These are phyloP conservation scores for Teratosphaeriaceae sp. DNA, from an alignment of 2,329 filamentous ascomycete species.

Conservation along the genomic window DNA sequence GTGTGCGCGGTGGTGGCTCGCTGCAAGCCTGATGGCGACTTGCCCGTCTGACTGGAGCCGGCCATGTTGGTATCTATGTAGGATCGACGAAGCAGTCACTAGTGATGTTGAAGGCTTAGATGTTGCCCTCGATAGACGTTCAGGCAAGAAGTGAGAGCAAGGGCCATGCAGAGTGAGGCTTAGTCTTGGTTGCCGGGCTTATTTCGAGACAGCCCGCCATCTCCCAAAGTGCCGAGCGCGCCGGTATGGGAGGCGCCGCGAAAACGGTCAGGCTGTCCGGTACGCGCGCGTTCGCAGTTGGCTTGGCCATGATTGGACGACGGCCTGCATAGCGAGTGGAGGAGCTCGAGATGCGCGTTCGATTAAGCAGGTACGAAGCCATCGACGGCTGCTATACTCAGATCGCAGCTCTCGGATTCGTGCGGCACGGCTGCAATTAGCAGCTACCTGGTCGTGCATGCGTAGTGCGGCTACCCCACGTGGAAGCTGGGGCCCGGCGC, in stretches of 20 bases:
- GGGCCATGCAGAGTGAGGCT: conserved; percentile 13
- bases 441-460: conserved; percentile 5
- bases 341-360: neutral
- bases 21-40: conserved; percentile 17
- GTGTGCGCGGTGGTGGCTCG: conserved; percentile 12
- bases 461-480: conserved; percentile 6
- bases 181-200: conserved; percentile 17
- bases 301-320: too few species aligned
- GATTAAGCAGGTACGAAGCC: conserved; percentile 8
- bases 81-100: conserved; percentile 15
- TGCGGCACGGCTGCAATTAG: conserved; percentile 2
- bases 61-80: conserved; percentile 28
- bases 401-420: neutral
- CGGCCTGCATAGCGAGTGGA: neutral
- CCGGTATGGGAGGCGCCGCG: too few species aligned
- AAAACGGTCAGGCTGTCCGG: too few species aligned
- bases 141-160: conserved; percentile 16
- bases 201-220: too few species aligned
- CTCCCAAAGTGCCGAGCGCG: too few species aligned
- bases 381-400: conserved; percentile 4
- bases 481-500: neutral
- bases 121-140: conserved; percentile 15
- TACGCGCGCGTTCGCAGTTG: too few species aligned
- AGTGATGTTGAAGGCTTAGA: conserved; percentile 10
- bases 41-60: conserved; percentile 17